phyloP scores from a whole-genome alignment of 2,329 filamentous ascomycete species.

The Beauveria pseudobassiana region DNA sequence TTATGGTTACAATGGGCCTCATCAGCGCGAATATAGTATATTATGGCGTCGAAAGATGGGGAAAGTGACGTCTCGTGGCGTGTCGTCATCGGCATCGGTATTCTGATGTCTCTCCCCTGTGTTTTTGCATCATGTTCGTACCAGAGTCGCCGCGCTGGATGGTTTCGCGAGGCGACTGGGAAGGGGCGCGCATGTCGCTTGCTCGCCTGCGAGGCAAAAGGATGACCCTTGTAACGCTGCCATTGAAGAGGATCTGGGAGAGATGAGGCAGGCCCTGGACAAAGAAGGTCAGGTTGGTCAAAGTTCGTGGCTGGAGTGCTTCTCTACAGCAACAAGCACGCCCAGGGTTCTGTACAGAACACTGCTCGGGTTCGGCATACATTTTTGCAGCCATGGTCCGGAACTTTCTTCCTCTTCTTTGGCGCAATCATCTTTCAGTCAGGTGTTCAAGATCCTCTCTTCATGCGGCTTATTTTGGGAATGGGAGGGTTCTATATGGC shows the following conservation, averaged over 20 bases:
- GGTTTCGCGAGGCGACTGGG: slow-evolving; percentile 38
- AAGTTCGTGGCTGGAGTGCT: slow-evolving; percentile 52
- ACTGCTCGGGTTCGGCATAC: slow-evolving; percentile 53
- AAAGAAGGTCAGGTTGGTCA: slow-evolving; percentile 37
- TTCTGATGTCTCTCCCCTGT: slow-evolving; percentile 46
- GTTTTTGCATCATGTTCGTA: slow-evolving; percentile 43
- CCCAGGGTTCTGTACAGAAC: slow-evolving; percentile 59
- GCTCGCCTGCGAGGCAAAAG: slow-evolving; percentile 45
- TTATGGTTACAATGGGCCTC: slow-evolving; percentile 67
- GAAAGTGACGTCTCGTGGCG: slow-evolving; percentile 47
- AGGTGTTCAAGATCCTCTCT: slow-evolving; percentile 57
- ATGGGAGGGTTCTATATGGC: slow-evolving; percentile 55
- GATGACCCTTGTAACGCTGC: slow-evolving; percentile 35
- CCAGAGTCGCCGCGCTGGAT: slow-evolving; percentile 53
- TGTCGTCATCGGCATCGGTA: slow-evolving; percentile 51
- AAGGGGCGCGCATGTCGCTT: slow-evolving; percentile 41
- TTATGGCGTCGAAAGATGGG: slow-evolving; percentile 38
- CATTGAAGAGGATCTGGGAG: slow-evolving; percentile 44
- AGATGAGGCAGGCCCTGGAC: slow-evolving; percentile 42
- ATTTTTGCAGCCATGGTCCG: slow-evolving; percentile 64
- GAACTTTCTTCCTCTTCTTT: slow-evolving; percentile 56
- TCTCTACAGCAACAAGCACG: slow-evolving; percentile 42
- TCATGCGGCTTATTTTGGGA: slow-evolving; percentile 60
- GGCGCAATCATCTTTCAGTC: slow-evolving; percentile 61
- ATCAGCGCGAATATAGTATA: slow-evolving; percentile 49